Conservation (phyloP, 2,329 filamentous ascomycete species). For the Rutstroemia sydowiana region DNA sequence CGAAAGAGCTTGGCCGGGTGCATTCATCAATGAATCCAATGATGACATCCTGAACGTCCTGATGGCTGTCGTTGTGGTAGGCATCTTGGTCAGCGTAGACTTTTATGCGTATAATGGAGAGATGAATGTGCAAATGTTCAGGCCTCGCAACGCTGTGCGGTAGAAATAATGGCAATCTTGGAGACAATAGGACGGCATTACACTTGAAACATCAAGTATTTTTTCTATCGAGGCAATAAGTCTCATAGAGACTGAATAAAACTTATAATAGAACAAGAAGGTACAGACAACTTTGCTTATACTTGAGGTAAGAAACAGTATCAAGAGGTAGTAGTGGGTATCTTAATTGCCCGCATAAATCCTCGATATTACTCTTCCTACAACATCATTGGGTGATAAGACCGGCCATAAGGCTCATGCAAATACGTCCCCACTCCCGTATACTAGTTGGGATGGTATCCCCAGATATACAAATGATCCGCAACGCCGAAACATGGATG, state of each 20-base stretch:
- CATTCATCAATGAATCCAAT: slow-evolving; percentile 60
- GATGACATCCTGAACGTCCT: slow-evolving; percentile 67
- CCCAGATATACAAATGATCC: slow-evolving; percentile 15
- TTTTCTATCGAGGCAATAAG: background rate
- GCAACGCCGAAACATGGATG: slow-evolving; percentile 9
- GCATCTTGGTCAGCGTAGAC: slow-evolving; percentile 46
- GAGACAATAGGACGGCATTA: slow-evolving; percentile 72
- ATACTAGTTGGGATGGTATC: slow-evolving; percentile 18
- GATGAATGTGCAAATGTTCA: slow-evolving; percentile 74
- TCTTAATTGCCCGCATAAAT: slow-evolving; percentile 19
- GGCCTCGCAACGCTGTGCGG: slow-evolving; percentile 77
- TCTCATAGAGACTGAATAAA: background rate
- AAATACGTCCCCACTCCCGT: slow-evolving; percentile 17
- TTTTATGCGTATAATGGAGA: slow-evolving; percentile 64
- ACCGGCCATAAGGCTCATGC: slow-evolving; percentile 25
- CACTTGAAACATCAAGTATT: slow-evolving; percentile 10
- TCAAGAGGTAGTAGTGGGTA: slow-evolving; percentile 14
- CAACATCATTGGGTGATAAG: slow-evolving; percentile 7
- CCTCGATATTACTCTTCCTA: slow-evolving; percentile 7
- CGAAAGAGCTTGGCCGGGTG: slow-evolving; percentile 22
- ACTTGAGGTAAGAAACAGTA: slow-evolving; percentile 13
- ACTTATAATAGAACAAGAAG: background rate
- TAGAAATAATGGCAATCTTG: slow-evolving; percentile 93
- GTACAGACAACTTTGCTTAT: slow-evolving; percentile 20
- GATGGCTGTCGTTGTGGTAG: slow-evolving; percentile 55